These are phyloP conservation scores for Malassezia cuniculi DNA, from an alignment of 1,284 basidiomycete species.

Conservation along the genomic window DNA sequence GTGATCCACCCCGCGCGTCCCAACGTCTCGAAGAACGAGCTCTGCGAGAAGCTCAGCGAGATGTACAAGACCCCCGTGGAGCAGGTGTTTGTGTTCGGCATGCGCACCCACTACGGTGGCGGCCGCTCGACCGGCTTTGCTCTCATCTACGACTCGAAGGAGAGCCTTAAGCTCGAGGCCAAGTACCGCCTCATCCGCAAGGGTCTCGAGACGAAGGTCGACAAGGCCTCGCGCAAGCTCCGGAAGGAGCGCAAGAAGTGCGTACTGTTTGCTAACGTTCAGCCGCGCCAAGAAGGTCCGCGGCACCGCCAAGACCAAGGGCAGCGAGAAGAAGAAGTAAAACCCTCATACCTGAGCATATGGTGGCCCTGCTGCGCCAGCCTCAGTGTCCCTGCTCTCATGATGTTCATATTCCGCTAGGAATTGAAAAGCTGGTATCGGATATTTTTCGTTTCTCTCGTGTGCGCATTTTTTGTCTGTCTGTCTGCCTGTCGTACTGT, in stretches of 20 bases:
- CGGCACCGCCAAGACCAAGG: constrained; percentile 50
- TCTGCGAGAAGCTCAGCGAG: constrained; percentile 78
- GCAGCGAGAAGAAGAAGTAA: constrained; percentile 36
- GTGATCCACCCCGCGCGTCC: constrained; percentile 89
- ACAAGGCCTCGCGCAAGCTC: constrained; percentile 88
- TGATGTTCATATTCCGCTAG: constrained; percentile 2
- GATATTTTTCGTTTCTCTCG: no score
- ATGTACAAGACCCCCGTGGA: constrained; percentile 57
- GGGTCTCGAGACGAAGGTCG: constrained; percentile 69
- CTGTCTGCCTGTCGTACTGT: no score
- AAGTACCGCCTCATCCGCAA: constrained; percentile 83
- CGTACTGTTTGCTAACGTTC: constrained; percentile 2
- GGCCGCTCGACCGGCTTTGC: constrained; percentile 90
- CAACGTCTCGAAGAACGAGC: constrained; percentile 85
- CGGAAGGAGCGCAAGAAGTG: constrained; percentile 97
- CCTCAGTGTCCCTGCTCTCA: background rate
- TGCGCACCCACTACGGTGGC: constrained; percentile 89
- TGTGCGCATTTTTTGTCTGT: no score
- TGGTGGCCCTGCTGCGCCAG: constrained; percentile 2
- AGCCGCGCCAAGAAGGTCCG: constrained; percentile 79
- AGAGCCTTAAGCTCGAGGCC: constrained; percentile 83
- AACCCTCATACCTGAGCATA: background rate
- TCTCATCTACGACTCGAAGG: constrained; percentile 93
- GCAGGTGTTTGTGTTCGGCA: constrained; percentile 53
- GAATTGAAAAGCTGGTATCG: constrained; percentile 14